These are phyloP conservation scores for Fusarium drepaniforme DNA, from an alignment of 2,329 filamentous ascomycete species.

Conservation along the genomic window DNA sequence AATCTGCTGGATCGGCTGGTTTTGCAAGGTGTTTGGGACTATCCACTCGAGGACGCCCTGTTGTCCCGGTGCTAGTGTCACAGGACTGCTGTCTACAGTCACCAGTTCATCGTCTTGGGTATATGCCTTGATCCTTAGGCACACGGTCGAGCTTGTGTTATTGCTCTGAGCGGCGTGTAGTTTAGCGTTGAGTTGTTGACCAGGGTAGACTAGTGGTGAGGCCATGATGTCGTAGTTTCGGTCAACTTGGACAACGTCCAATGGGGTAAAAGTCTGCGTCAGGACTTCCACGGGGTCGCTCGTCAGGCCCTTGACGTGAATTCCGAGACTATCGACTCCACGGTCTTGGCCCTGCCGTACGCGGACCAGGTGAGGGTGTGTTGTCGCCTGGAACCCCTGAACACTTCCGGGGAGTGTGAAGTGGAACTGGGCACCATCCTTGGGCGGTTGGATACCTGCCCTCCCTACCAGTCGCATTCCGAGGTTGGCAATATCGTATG, in stretches of 20 bases:
- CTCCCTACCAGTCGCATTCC: not conserved
- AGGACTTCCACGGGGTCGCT: not conserved
- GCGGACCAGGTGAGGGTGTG: not conserved
- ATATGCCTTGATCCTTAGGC: slow-evolving; percentile 5
- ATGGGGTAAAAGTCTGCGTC: slow-evolving; percentile 1
- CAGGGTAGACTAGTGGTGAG: slow-evolving; percentile 5
- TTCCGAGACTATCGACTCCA: not conserved
- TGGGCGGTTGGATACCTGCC: not conserved
- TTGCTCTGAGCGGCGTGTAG: not conserved
- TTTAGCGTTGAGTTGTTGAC: not conserved
- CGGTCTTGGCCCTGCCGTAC: not conserved
- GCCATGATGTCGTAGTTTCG: slow-evolving; percentile 13
- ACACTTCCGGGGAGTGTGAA: slow-evolving; percentile 7
- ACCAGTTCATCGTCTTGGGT: not conserved
- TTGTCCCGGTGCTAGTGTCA: not conserved
- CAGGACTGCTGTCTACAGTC: not conserved
- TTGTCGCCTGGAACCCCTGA: slow-evolving; percentile 5
- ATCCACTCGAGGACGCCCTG: slow-evolving; percentile 1
- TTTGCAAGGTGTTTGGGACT: slow-evolving; percentile 2
- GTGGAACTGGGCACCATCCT: slow-evolving; percentile 9
- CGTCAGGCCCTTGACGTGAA: not conserved
- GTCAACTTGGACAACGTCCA: slow-evolving; percentile 4
- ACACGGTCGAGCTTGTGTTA: not conserved
- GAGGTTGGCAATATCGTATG: slow-evolving; percentile 3
- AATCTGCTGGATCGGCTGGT: slow-evolving; percentile 1